Percentiles rank a stretch among this genome's conserved stretches.
These are phyloP conservation scores for Yamadazyma insecticola DNA, from an alignment of 805 yeast genomes.

Conservation along the genomic window DNA sequence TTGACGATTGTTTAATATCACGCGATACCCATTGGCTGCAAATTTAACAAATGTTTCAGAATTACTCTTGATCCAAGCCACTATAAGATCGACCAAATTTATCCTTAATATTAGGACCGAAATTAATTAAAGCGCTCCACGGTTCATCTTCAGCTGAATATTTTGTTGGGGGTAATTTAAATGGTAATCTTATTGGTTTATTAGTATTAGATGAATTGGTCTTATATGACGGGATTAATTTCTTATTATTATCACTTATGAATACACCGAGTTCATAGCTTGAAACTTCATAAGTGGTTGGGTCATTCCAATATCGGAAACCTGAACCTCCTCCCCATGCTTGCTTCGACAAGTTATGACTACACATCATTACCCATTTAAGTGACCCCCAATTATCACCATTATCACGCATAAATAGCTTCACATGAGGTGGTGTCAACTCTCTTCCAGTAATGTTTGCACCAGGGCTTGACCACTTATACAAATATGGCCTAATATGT, in stretches of 20 bases:
- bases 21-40: no score
- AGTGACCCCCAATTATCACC: slow-evolving; percentile 46
- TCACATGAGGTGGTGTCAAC: slow-evolving; percentile 58
- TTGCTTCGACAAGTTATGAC: slow-evolving; percentile 68
- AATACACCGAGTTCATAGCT: slow-evolving; percentile 39
- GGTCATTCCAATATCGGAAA: slow-evolving; percentile 11
- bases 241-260: slow-evolving; percentile 12
- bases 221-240: slow-evolving; percentile 42
- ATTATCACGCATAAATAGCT: slow-evolving; percentile 55
- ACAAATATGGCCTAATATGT: slow-evolving; percentile 37
- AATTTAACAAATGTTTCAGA: no score
- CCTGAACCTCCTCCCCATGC: slow-evolving; percentile 65
- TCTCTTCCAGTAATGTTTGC: slow-evolving; percentile 26
- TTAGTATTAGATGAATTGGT: slow-evolving; percentile 20
- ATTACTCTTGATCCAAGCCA: slow-evolving; percentile 2
- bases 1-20: no score
- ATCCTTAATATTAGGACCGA: slow-evolving; percentile 21
- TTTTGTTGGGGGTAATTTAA: slow-evolving; percentile 44
- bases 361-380: slow-evolving; percentile 69
- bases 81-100: slow-evolving; percentile 17
- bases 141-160: slow-evolving; percentile 42
- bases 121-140: slow-evolving; percentile 37
- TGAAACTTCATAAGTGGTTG: slow-evolving; percentile 21
- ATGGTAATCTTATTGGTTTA: slow-evolving; percentile 47
- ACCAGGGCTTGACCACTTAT: slow-evolving; percentile 39